Base-by-base conservation (phyloP, 169 alveolate species). In the Plasmodium vivax region DNA sequence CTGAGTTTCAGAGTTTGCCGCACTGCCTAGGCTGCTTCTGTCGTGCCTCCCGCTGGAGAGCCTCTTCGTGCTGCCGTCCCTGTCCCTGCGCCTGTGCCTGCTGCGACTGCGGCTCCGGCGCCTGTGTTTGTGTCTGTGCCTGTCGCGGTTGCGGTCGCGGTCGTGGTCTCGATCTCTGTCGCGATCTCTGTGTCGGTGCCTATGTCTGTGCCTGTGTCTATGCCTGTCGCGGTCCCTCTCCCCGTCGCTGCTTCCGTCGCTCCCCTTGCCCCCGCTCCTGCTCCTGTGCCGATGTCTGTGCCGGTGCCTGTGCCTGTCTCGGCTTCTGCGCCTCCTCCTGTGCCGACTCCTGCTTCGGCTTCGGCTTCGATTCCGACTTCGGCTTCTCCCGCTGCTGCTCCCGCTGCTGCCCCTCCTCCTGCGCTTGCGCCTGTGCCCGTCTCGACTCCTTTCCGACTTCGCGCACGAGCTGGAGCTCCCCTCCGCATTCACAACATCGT, bases 271-370 rank as follows among this genome's bases (percentile, higher is more conserved):
- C 68, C 94, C 23, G 9, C 36, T 72, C 54, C 88, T 79, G n/a
- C 88, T 77, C 16, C 92, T 90, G 10, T 83, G 83, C 32, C 95
- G 72, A 62, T 56, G 47, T 45, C 95, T 45, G 23, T 38, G 43
- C n/a, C 85, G 72, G 27, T 72, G 38, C 68, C 91, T 81, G 30
- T 45, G 68, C 30, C 92, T 47, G 16, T 92, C 87, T 36, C 94
- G 77, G 34, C 80, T 71, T 12, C 97, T 62, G 16, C 83, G 56
- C 34, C 95, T 82, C 16, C 27, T 56, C 62, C 95, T 83, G 27
- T 36, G 85, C 32, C 93, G 54, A 16, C 32, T 80, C 36, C 97
- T 92, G 16, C 95, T 94, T 41, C 96, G 81, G n/a, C 75, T 73
- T 32, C 84, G 54, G 38, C 77, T 93, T 30, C 85, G 27, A 23